Conservation (phyloP, 192 early-diverging fungal genomes). For the Spizellomyces sp. region DNA sequence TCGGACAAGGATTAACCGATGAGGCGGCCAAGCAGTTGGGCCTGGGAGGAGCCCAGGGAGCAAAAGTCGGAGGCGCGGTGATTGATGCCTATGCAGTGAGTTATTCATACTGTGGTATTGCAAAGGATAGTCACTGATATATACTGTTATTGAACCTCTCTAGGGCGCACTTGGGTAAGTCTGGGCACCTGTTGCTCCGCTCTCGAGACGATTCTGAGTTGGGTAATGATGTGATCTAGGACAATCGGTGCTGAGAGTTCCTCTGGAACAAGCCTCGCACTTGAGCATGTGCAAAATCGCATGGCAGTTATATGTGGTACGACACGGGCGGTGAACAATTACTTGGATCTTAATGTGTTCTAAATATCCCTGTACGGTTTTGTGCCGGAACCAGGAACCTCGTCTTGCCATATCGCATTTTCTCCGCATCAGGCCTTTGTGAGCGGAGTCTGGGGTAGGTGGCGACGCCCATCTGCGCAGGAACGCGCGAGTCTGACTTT, state of each 20-base stretch:
- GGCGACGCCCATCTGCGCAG: neutral
- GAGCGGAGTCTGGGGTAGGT: conserved; percentile 56
- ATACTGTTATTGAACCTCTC: neutral
- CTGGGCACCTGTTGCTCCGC: neutral
- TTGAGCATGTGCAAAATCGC: conserved; percentile 15
- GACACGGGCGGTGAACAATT: neutral
- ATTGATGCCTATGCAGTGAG: conserved; percentile 75
- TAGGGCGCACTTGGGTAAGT: conserved; percentile 26
- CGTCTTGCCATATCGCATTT: conserved; percentile 71
- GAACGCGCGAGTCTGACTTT: conserved; percentile 1
- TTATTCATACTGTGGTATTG: neutral
- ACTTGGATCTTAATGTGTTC: neutral
- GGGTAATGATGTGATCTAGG: neutral
- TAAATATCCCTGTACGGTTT: no score
- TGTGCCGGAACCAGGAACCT: conserved; percentile 47
- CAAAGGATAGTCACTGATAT: neutral
- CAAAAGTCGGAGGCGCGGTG: conserved; percentile 61
- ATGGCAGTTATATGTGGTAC: conserved; percentile 69
- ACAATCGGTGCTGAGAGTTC: conserved; percentile 12
- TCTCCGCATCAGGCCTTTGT: conserved; percentile 55
- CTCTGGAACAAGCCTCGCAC: neutral
- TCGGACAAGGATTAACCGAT: conserved; percentile 52
- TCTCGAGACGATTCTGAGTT: neutral
- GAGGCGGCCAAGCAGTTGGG: conserved; percentile 62
- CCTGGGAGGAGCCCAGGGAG: conserved; percentile 37